Conservation (phyloP, 2,329 filamentous ascomycete genomes). For the Colletotrichum sp. region DNA sequence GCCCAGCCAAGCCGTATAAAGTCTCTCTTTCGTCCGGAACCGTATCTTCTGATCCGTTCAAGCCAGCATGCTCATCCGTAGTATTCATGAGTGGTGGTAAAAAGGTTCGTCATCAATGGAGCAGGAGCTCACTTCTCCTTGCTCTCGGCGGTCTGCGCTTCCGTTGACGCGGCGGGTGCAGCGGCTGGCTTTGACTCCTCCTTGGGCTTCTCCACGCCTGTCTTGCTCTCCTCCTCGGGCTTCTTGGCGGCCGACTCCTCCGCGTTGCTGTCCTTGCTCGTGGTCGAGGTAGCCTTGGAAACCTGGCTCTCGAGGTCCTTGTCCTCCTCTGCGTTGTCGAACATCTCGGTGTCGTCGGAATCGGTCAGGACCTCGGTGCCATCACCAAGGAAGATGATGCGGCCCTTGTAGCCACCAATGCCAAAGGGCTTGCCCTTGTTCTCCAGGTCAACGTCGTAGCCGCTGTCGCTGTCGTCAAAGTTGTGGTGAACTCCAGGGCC, state of each 20-base stretch:
- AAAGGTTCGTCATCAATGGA: neutral
- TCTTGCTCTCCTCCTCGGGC: constrained; percentile 21
- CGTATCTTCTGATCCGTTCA: constrained; percentile 10
- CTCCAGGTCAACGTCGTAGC: constrained; percentile 78
- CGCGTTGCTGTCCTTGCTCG: constrained; percentile 18
- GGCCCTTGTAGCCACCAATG: constrained; percentile 75
- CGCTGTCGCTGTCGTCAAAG: constrained; percentile 79
- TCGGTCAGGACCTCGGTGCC: constrained; percentile 92
- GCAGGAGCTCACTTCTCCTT: constrained; percentile 16
- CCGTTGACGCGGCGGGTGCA: constrained; percentile 5
- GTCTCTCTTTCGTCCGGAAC: constrained; percentile 14
- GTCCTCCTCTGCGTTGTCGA: constrained; percentile 85
- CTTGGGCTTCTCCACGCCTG: constrained; percentile 9
- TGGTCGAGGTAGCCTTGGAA: constrained; percentile 53
- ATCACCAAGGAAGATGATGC: constrained; percentile 94
- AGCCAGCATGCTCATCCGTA: constrained; percentile 8
- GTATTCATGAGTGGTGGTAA: constrained; percentile 3
- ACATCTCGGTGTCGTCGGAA: constrained; percentile 90
- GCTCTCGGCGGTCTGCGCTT: constrained; percentile 5
- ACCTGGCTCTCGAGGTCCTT: constrained; percentile 87
- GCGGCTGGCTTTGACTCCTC: constrained; percentile 19
- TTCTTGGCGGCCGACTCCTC: constrained; percentile 29
- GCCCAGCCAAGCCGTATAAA: constrained; percentile 21
- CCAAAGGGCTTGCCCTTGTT: constrained; percentile 67
- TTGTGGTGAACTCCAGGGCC: constrained; percentile 83